Percentiles rank a stretch among this genome's conserved stretches.
phyloP scores from a whole-genome alignment of 345 rosid species.

The Camelina neglecta region DNA sequence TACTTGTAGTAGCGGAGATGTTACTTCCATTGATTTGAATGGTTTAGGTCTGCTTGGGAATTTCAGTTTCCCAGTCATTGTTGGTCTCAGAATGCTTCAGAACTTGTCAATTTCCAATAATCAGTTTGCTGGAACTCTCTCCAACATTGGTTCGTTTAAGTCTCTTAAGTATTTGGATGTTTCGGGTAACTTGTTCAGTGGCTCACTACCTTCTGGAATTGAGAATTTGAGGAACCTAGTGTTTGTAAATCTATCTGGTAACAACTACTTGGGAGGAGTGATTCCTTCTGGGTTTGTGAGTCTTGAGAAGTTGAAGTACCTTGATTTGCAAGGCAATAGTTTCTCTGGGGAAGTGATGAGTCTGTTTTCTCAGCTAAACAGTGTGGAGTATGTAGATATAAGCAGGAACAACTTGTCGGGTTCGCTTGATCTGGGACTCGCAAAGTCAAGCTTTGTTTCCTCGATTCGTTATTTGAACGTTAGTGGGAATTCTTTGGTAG shows the following conservation, averaged over 20 bases:
- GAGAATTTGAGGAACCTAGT: slow-evolving; percentile 50
- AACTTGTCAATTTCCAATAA: slow-evolving; percentile 73
- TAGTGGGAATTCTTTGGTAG: slow-evolving; percentile 65
- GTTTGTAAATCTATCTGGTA: slow-evolving; percentile 62
- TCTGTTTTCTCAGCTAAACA: slow-evolving; percentile 58
- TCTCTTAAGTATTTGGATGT: slow-evolving; percentile 66
- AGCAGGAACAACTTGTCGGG: slow-evolving; percentile 79
- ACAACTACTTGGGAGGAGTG: slow-evolving; percentile 55
- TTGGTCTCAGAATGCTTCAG: slow-evolving; percentile 57
- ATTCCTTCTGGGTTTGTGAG: slow-evolving; percentile 57
- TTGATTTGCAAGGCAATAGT: slow-evolving; percentile 67
- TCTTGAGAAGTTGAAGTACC: slow-evolving; percentile 58
- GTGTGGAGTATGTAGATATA: slow-evolving; percentile 60
- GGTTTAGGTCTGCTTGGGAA: slow-evolving; percentile 67
- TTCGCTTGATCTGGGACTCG: slow-evolving; percentile 74
- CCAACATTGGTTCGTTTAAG: slow-evolving; percentile 56
- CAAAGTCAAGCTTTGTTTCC: slow-evolving; percentile 67
- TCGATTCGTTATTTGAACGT: slow-evolving; percentile 62
- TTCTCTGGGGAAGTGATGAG: slow-evolving; percentile 76
- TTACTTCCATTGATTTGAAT: slow-evolving; percentile 64
- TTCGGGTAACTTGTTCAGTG: slow-evolving; percentile 60
- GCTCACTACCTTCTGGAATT: slow-evolving; percentile 58
- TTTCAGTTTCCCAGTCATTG: slow-evolving; percentile 65
- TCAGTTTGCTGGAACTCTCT: slow-evolving; percentile 69
- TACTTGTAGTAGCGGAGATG: slow-evolving; percentile 61